Percentiles rank a stretch among this genome's conserved stretches.
These are phyloP conservation scores for Stachybotrys chlorohalonatus DNA, from an alignment of 2,329 filamentous ascomycete species.

Conservation along the genomic window DNA sequence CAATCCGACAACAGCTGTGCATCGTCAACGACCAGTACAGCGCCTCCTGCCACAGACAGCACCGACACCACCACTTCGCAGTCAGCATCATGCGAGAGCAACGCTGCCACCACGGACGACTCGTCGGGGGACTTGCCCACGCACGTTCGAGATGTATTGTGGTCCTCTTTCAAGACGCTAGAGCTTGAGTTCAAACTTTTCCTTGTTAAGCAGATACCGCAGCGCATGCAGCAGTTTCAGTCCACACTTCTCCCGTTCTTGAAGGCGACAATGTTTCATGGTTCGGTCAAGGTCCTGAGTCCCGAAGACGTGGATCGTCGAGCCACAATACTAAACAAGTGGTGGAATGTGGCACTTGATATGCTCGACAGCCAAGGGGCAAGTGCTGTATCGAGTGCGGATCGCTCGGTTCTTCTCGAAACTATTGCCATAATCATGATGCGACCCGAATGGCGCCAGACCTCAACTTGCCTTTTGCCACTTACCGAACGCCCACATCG, in stretches of 20 bases:
- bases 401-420: conserved; percentile 72
- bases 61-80: conserved; percentile 27
- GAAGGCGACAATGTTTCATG: conserved; percentile 56
- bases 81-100: conserved; percentile 29
- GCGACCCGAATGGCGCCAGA: conserved; percentile 75
- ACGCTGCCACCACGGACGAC: conserved; percentile 28
- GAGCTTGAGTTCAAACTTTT: conserved; percentile 48
- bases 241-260: conserved; percentile 68
- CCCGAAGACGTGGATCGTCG: conserved; percentile 77
- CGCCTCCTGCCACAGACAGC: conserved; percentile 29
- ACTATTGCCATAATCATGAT: conserved; percentile 76
- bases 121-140: conserved; percentile 35
- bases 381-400: conserved; percentile 73
- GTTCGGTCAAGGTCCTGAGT: conserved; percentile 54
- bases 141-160: conserved; percentile 40
- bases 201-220: conserved; percentile 58
- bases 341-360: conserved; percentile 79
- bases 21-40: conserved; percentile 37
- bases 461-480: conserved; percentile 58
- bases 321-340: conserved; percentile 73
- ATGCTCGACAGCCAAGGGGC: conserved; percentile 61
- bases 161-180: conserved; percentile 44
- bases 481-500: conserved; percentile 43
- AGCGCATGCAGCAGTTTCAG: conserved; percentile 70
- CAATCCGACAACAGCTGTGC: conserved; percentile 33